phyloP scores from a whole-genome alignment of 768 basidiomycete genomes.

The Amyloporia xantha region DNA sequence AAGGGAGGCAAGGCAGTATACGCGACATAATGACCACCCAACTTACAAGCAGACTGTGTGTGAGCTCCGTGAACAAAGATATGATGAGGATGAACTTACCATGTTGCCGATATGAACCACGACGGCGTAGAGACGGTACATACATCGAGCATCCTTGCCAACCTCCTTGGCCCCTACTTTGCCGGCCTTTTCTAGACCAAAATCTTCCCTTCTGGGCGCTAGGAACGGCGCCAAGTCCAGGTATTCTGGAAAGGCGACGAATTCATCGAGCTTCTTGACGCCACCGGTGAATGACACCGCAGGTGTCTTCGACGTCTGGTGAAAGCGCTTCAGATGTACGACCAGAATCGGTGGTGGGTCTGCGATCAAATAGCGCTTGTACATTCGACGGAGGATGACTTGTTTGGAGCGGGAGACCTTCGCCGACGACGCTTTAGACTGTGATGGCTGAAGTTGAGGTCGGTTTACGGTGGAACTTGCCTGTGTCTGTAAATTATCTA shows the following conservation, averaged over 20 bases:
- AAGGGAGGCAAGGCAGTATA: conserved; percentile 63
- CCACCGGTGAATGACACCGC: conserved; percentile 59
- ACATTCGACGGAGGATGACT: conserved; percentile 74
- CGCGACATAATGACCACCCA: conserved; percentile 86
- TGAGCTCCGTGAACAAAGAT: too few relatives aligned
- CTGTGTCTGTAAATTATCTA: conserved; percentile 16
- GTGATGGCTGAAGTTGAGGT: not conserved
- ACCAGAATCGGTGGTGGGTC: conserved; percentile 82
- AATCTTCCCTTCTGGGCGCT: conserved; percentile 73
- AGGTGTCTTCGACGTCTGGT: conserved; percentile 66
- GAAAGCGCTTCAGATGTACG: conserved; percentile 92
- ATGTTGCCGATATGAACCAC: conserved; percentile 86
- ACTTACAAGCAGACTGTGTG: too few relatives aligned
- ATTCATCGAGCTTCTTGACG: conserved; percentile 90
- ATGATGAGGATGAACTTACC: conserved; percentile 46
- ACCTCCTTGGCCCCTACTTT: conserved; percentile 13
- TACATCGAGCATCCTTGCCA: conserved; percentile 31
- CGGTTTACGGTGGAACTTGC: not conserved
- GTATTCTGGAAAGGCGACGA: conserved; percentile 81
- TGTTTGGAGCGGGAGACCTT: conserved; percentile 42
- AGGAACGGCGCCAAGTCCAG: conserved; percentile 84
- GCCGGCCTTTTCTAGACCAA: conserved; percentile 38
- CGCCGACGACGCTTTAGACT: not conserved
- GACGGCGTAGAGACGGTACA: conserved; percentile 72
- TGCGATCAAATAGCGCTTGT: conserved; percentile 92